Evolutionary conservation across 2,329 filamentous ascomycete species (phyloP).

Genomic region (Talaromyces sp.): DNA sequence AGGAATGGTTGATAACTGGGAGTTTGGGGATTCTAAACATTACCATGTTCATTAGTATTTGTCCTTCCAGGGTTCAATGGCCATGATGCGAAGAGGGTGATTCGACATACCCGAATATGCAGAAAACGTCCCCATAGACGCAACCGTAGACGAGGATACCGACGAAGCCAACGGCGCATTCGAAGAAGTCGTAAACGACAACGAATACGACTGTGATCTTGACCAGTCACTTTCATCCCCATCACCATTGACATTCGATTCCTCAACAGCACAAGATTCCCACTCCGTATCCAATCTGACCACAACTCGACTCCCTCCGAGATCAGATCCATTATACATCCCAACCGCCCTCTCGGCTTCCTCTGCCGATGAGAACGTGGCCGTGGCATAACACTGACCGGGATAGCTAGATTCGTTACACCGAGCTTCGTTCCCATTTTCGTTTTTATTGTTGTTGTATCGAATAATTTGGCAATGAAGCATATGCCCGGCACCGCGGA

Average conservation of each 20-base stretch:
- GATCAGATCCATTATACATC: conserved; percentile 30
- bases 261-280: not conserved
- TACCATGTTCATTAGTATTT: not conserved
- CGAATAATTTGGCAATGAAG: conserved; percentile 28
- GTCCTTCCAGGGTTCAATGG: not conserved
- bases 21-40: not conserved
- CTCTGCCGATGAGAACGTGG: conserved; percentile 27
- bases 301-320: conserved; percentile 30
- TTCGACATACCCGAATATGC: not conserved
- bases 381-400: conserved; percentile 19
- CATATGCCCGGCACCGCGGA: conserved; percentile 27
- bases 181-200: not conserved
- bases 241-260: not conserved
- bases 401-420: conserved; percentile 3
- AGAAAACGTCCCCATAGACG: not conserved
- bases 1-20: not conserved
- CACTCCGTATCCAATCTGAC: conserved; percentile 28
- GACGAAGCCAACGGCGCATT: not conserved
- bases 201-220: conserved; percentile 4
- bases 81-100: not conserved
- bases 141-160: not conserved
- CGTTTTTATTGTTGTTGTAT: conserved; percentile 15
- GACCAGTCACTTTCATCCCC: not conserved
- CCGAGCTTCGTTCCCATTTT: not conserved
- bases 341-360: conserved; percentile 33